Base-by-base conservation (phyloP, 805 yeast species). In the Torulaspora quercuum region DNA sequence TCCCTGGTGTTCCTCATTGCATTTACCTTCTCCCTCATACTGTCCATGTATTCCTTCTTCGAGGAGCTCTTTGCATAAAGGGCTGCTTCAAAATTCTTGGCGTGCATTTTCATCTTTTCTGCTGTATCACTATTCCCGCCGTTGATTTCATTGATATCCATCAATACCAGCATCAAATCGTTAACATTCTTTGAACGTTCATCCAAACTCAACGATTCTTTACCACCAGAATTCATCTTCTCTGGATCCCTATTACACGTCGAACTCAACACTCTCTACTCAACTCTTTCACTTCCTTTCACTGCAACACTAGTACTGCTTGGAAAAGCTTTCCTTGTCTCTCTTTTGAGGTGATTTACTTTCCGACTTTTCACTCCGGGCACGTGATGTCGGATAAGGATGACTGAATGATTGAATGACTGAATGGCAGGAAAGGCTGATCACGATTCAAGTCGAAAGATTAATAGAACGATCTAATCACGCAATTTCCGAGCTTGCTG, bases 41-140 rank as follows among this genome's bases (percentile, higher is more conserved):
- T 62, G 31, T 70, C 74, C 37, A 73, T 60, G 52, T 82, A 82
- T 42, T 78, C 79, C 35, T 72, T 75, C 46, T 76, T 75, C 13
- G 75, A 65, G 7, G 69, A 68, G 8, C 85, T 69, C 39, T 76
- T 76, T 38, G 70, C 68, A 54, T 70, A 82, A 15, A 86, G 73
- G 48, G 70, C 76, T 41, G 77, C 74, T 54, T 82, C 92, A 48
- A 79, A 81, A 51, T 81, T 85, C 49, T 77, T 81, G 3, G 88
- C 87, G 48, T 78, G 67, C 3, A 69, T 60, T 49, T 70, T 72
- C 48, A 74, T 63, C 47, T 68, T 72, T 33, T 63, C 67, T 15
- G 63, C 50, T 24, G 67, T 69, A 19, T 53, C 57, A 14, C 45
- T 49, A 11, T 53, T 55, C 6, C 64, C 64, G 27, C 64, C 64